Evolutionary conservation across 1,284 basidiomycete genomes (phyloP), one percentile per base, ranked within the genome.

Genomic region (Papiliotrema fonsecae): DNA sequence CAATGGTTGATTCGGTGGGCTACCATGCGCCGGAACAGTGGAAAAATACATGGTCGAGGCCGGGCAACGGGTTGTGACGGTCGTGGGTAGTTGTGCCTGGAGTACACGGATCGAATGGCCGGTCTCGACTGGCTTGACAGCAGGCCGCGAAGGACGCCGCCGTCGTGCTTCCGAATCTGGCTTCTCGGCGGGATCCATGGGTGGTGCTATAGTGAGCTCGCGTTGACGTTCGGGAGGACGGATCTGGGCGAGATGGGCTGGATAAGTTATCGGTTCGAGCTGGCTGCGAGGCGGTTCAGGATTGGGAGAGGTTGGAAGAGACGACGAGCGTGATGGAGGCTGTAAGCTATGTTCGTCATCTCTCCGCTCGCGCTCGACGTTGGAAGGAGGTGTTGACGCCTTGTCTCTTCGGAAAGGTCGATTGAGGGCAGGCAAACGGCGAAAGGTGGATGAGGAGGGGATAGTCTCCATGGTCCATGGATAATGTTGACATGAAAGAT

Each of bases 21-120:
- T 59, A 1, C 90, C 90, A 65, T 87, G 86, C 6, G 86, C 84
- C 0, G 90, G 86, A 1, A 88, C 84, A 47, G 80, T 79, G 56
- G 86, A 88, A 85, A 88, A 93, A 70, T 93, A 87, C 85, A 92
- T 89, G 6, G 71, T 65, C n/a, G 69, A 58, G 0, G 69, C 54
- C 0, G 69, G 62, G 2, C 61, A 63, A 10, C 60, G 52, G 0
- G 49, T 25, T 5, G 61, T 49, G 38, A 55, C 56, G 14, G 58
- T 47, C 11, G 50, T 51, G 2, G 63, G 63, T 1, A 65, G 49
- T 7, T 49, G 25, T 6, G 63, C 65, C 28, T 54, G 50, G 2
- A 47, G 47, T 4, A 46, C 14, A n/a, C n/a, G n/a, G n/a, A n/a
- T n/a, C n/a, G n/a, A n/a, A n/a, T n/a, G n/a, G n/a, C n/a, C n/a